phyloP scores from a whole-genome alignment of 192 early-diverging fungal genomes.

The Mortierella antarctica region DNA sequence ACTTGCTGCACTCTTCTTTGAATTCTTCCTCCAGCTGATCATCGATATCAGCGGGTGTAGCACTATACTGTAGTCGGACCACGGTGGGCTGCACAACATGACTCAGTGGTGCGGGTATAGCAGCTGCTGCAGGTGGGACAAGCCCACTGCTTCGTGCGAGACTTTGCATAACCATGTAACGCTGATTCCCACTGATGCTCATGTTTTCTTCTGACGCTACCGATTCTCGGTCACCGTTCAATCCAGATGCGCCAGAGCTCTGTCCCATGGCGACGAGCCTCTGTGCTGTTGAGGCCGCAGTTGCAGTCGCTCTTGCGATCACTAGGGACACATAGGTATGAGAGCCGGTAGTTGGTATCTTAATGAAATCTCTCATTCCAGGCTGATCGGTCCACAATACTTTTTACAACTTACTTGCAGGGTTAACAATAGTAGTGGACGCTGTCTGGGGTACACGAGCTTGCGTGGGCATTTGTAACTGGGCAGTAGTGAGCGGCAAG shows the following conservation, averaged over 20 bases:
- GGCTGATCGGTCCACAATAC: not conserved
- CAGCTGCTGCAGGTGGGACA: slow-evolving; percentile 22
- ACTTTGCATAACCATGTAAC: slow-evolving; percentile 81
- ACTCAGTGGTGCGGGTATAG: not conserved
- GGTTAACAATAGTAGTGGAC: slow-evolving; percentile 3
- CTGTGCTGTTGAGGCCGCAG: slow-evolving; percentile 59
- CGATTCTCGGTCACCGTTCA: slow-evolving; percentile 53
- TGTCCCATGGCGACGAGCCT: slow-evolving; percentile 56
- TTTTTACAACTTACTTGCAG: slow-evolving; percentile 23
- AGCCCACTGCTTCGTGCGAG: slow-evolving; percentile 55
- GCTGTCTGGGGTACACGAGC: slow-evolving; percentile 37
- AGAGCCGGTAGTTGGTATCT: not conserved
- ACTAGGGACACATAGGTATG: slow-evolving; percentile 8
- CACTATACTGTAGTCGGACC: slow-evolving; percentile 76
- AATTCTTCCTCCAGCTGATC: slow-evolving; percentile 87
- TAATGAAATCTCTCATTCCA: not conserved
- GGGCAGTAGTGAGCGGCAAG: slow-evolving; percentile 49
- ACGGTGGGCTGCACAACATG: slow-evolving; percentile 60
- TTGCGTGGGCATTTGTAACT: slow-evolving; percentile 15
- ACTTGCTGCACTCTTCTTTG: slow-evolving; percentile 84
- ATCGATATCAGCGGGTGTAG: slow-evolving; percentile 79
- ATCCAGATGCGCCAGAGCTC: slow-evolving; percentile 14
- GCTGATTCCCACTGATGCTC: slow-evolving; percentile 64
- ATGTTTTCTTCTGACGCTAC: slow-evolving; percentile 66
- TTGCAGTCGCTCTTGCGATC: slow-evolving; percentile 57